Evolutionary conservation across 2,329 filamentous ascomycete genomes (phyloP), one percentile per base, ranked within the genome.

Genomic region (Diaporthe citriasiana): DNA sequence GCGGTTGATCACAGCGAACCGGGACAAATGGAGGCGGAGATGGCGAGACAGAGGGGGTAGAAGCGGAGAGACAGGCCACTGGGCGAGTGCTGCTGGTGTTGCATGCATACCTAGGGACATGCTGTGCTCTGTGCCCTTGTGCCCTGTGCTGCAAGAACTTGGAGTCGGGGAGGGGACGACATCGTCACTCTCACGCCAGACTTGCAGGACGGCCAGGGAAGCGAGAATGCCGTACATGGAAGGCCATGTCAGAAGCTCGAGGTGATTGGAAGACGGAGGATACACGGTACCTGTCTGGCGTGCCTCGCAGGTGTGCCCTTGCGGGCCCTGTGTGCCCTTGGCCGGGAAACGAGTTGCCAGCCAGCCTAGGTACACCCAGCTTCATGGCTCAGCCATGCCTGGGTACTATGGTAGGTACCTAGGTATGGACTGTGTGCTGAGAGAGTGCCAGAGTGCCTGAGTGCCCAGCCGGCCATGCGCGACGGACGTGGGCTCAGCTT

Each of bases 141-240:
- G 45, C 22, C 5, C 9, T 59, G 56, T 59, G 56, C 56, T 65
- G 56, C 50, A 19, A n/a, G 22, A 53, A 35, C 15, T 59, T 57
- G 65, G 70, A 57, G 42, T 45, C 56, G 56, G 45, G 38, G 53
- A 55, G 25, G 63, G 50, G 55, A 38, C 27, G 45, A 42, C 25
- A 27, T 73, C 73, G 73, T 74, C 73, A 75, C 63, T 63, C 68
- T 75, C 73, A 75, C 73, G 65, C 73, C 73, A 75, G 65, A 60
- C 17, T 56, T 70, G 70, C 71, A 75, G 65, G 35, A 57, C 15
- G 60, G 40, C 38, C 30, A n/a, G 45, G 50, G 19, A 38, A 42
- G 45, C 63, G 45, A 47, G 47, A 50, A 69, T 15, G 22, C n/a
- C 63, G 10, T 50, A 51, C 63, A 57, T 50, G 40, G 56, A 30